These are phyloP conservation scores for Elongisporangium anandrum DNA, from an alignment of 352 stramenopile species.

Conservation along the genomic window DNA sequence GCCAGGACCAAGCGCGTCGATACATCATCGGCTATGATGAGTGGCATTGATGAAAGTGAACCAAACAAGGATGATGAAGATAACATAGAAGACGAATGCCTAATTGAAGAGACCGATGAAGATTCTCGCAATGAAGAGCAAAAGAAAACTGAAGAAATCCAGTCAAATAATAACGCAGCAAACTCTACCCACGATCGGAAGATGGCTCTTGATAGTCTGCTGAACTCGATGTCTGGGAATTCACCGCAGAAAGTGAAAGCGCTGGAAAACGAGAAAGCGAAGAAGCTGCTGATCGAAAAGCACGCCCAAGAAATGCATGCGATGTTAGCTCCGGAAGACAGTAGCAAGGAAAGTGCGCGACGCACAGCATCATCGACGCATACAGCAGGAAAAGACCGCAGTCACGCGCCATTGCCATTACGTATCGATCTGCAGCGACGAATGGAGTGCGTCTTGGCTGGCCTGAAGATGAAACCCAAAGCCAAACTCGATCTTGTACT, in stretches of 20 bases:
- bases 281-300: slow-evolving; percentile 41
- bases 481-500: slow-evolving; percentile 65
- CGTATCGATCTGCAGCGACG: slow-evolving; percentile 54
- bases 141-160: slow-evolving; percentile 6
- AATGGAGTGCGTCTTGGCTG: slow-evolving; percentile 49
- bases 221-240: slow-evolving; percentile 15
- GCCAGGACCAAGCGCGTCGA: background rate
- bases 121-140: background rate
- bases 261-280: slow-evolving; percentile 31
- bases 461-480: slow-evolving; percentile 43
- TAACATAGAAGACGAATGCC: no score
- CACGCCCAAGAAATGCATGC: slow-evolving; percentile 23
- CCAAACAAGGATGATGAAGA: background rate
- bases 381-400: slow-evolving; percentile 7
- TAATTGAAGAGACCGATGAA: background rate
- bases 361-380: background rate
- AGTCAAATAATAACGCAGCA: background rate
- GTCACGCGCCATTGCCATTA: slow-evolving; percentile 38
- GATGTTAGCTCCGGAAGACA: background rate
- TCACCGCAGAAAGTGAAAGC: slow-evolving; percentile 27
- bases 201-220: slow-evolving; percentile 40
- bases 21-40: background rate
- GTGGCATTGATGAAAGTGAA: background rate
- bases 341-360: no score
- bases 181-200: slow-evolving; percentile 22